Percentiles rank a stretch among this genome's conserved stretches.
Conservation (phyloP, 164 flowering plant genomes). For the Kingdonia uniflora region DNA sequence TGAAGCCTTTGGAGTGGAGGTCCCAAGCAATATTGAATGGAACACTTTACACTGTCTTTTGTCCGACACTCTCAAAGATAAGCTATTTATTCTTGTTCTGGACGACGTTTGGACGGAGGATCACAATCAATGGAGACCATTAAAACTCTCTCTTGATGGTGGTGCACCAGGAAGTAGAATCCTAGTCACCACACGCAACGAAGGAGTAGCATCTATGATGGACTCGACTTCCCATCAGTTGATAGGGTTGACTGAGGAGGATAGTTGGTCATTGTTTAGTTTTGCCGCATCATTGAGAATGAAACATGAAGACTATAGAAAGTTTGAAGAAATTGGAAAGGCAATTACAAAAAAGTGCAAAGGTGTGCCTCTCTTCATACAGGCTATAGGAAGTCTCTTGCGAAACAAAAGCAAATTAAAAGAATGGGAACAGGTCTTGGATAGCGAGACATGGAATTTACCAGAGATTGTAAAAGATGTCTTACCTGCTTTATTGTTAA, state of each 20-base stretch:
- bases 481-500: slow-evolving; percentile 5
- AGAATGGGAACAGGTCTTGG: too few species aligned
- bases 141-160: background rate
- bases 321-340: too few species aligned
- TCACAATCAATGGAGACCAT: background rate
- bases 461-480: too few species aligned
- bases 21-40: background rate
- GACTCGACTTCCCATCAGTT: background rate
- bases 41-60: background rate
- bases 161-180: slow-evolving; percentile 3
- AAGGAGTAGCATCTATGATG: background rate
- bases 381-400: too few species aligned
- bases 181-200: slow-evolving; percentile 3
- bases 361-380: too few species aligned
- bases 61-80: background rate
- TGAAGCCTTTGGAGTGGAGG: background rate
- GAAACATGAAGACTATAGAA: slow-evolving; percentile 3
- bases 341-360: too few species aligned
- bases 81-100: slow-evolving; percentile 6
- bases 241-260: background rate
- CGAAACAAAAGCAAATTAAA: too few species aligned
- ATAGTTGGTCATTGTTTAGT: slow-evolving; percentile 6
- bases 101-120: slow-evolving; percentile 12
- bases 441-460: too few species aligned
- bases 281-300: background rate